phyloP scores from a whole-genome alignment of 139 green algal genomes.

The Picochlorum costavermella region DNA sequence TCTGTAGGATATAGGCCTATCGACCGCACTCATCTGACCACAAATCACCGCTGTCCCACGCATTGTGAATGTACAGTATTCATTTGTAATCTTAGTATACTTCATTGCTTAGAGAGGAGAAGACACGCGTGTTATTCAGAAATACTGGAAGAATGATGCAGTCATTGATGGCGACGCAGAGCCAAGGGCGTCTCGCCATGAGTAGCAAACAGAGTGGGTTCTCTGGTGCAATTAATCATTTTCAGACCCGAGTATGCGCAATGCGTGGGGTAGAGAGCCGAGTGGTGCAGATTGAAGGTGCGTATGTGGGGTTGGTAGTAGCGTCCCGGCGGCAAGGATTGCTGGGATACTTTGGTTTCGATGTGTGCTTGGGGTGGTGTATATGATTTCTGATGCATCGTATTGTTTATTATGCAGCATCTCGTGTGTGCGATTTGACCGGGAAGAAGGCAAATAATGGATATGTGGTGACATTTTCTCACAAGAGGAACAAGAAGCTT shows the following conservation, averaged over 20 bases:
- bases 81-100: too few species aligned
- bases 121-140: background rate
- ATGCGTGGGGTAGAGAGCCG: background rate
- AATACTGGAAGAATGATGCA: background rate
- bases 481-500: constrained; percentile 94
- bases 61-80: too few species aligned
- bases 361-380: background rate
- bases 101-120: too few species aligned
- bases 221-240: background rate
- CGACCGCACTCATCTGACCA: too few species aligned
- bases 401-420: constrained; percentile 12
- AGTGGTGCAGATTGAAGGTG: background rate
- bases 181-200: too few species aligned
- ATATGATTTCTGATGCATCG: background rate
- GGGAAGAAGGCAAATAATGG: constrained; percentile 96
- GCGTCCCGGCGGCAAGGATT: too few species aligned
- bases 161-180: background rate
- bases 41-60: too few species aligned
- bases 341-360: too few species aligned
- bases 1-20: too few species aligned
- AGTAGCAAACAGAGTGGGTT: background rate
- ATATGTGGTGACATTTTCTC: constrained; percentile 91
- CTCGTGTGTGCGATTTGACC: constrained; percentile 74
- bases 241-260: background rate
- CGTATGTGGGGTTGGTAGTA: background rate